Base-by-base conservation (phyloP, 257 asterid genomes). In the Ehretia macrophylla region DNA sequence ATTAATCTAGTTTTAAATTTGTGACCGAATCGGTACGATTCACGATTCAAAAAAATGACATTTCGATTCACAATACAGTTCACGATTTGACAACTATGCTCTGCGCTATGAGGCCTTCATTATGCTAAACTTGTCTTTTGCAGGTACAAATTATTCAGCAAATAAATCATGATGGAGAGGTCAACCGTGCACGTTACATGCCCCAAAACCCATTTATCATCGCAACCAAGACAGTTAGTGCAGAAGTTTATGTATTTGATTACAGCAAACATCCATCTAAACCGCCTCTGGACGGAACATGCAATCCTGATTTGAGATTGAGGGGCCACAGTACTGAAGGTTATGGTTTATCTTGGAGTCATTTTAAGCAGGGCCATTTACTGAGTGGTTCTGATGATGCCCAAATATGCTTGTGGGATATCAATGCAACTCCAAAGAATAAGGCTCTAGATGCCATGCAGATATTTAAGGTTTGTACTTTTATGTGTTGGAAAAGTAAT, bases 121-220 rank as follows among this genome's bases (percentile, higher is more conserved):
- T 32, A 66, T 56, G 12, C 53, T 49, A 32, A 59, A 32, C 52
- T 17, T 49, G 23, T 47, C 69, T 23, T 55, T 55, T 77, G 71
- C 85, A 91, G 98, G 96, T 92, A 38, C 96, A 92, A 84, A 84
- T 92, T 21, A 92, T 92, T 71, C 96, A 91, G 81, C 97, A 92
- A 75, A 88, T 92, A 68, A 84, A 85, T 81, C 98, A 92, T 44
- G 96, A 88, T 11, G 98, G 98, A 57, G 98, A 88, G 76, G 98
- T 92, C 63, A 88, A 92, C 58, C 87, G 97, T 32, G 98, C 98
- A 59, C 95, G 97, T 17, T 84, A 92, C 58, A 88, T 92, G 98
- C 98, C 98, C 60, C 97, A 92, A 64, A 88, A 84, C 68, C 67
- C 78, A 5, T 91, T 91, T 72, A 72, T 88, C 38, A 88, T 91